Percentiles rank a stretch among this genome's conserved stretches.
phyloP scores from a whole-genome alignment of 164 flowering plant species.

The Chloranthus sessilifolius region DNA sequence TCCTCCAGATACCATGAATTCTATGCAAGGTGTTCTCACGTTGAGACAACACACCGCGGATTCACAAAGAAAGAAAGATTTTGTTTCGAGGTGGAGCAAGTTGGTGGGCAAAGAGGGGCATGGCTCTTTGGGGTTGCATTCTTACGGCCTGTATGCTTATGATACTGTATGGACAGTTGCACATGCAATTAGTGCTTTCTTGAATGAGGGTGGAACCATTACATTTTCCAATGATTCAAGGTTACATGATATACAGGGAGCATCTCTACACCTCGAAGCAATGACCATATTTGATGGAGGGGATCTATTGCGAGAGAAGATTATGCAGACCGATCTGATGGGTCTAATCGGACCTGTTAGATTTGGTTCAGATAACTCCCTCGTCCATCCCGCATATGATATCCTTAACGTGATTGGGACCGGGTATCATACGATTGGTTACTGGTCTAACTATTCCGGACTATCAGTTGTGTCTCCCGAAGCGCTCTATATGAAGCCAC shows the following conservation, averaged over 20 bases:
- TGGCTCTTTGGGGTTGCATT: slow-evolving; percentile 51
- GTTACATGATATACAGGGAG: slow-evolving; percentile 21
- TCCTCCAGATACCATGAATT: slow-evolving; percentile 31
- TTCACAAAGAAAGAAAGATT: slow-evolving; percentile 50
- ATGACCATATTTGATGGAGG: slow-evolving; percentile 64
- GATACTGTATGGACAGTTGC: slow-evolving; percentile 77
- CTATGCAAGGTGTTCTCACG: slow-evolving; percentile 72
- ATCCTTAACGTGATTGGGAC: slow-evolving; percentile 68
- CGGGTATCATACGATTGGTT: slow-evolving; percentile 54
- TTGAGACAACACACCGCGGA: slow-evolving; percentile 75
- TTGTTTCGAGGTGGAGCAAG: slow-evolving; percentile 62
- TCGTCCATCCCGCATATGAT: slow-evolving; percentile 64
- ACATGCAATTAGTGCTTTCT: slow-evolving; percentile 63
- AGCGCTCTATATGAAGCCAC: slow-evolving; percentile 43
- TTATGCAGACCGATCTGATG: slow-evolving; percentile 31
- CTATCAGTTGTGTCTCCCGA: slow-evolving; percentile 57
- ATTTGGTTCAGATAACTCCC: slow-evolving; percentile 47
- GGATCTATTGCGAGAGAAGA: slow-evolving; percentile 31
- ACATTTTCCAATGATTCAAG: slow-evolving; percentile 65
- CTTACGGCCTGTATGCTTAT: slow-evolving; percentile 75
- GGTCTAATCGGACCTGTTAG: slow-evolving; percentile 60
- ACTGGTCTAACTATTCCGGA: slow-evolving; percentile 77
- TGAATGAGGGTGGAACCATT: slow-evolving; percentile 58
- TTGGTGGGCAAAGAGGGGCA: slow-evolving; percentile 24
- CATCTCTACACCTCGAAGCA: slow-evolving; percentile 46